Base-by-base conservation (phyloP, 805 yeast genomes). In the Saturnispora quitensis region DNA sequence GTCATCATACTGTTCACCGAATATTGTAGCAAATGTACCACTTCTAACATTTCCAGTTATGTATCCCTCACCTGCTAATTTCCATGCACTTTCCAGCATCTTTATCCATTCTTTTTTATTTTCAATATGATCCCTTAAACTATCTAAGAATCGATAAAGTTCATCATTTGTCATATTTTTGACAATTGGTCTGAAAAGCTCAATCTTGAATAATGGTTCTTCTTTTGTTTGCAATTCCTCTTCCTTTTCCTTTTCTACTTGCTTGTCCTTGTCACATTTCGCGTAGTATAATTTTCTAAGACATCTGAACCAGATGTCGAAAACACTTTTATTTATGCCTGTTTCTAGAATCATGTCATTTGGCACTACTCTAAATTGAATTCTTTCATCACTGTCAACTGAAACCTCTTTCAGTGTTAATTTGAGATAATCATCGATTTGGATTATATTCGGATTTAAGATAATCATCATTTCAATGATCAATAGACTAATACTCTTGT, bases 391-490 rank as follows among this genome's bases (percentile, higher is more conserved):
- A 13, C 31, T 25, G 13, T 15, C 17, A 33, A 48, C 24, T 22
- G 27, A 31, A 25, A 25, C 34, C 25, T 33, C 42, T 13, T 33
- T 48, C 35, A 48, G 28, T 9, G 33, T 18, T 22, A 48, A 34
- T 7, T 20, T 20, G n/a, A 33, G 24, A 42, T 31, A 48, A 15
- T 48, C 34, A 27, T 42, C 31, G 10, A 48, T n/a, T 31, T 33
- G 25, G 15, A 48, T 27, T 25, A 18, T 6, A 12, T 40, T 45
- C 15, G 50, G 50, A 24, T 48, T 48, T n/a, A 43, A 17, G 9
- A 49, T 49, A 40, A 35, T 20, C 44, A 48, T 25, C 46, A 48
- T 48, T 40, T 42, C 50, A 42, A 48, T 33, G 6, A 48, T 48
- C n/a, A 42, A 24, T 20, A 48, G 13, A 35, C 46, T 48, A 2